Evolutionary conservation across 805 yeast species (phyloP), one percentile per base, ranked within the genome.

Genomic region (Ogataea trehalophila): DNA sequence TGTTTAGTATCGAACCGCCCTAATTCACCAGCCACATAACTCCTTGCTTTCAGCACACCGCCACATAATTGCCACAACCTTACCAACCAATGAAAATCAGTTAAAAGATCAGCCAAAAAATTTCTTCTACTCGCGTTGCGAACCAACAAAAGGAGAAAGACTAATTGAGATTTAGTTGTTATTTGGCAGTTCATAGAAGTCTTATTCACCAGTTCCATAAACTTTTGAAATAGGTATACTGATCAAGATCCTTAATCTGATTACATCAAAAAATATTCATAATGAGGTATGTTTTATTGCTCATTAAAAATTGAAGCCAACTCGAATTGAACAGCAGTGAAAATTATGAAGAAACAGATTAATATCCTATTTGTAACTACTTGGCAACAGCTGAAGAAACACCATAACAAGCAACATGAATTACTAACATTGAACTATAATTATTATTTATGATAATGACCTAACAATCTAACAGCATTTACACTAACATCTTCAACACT

Each of bases 401-500:
- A 6, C 7, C 7, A 26, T 6, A 11, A 9, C 31, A 26, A 26
- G 31, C 7, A 26, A 26, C 31, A 3, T 26, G 9, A 9, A 26
- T 9, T 26, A 26, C 31, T 26, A 6, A 26, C 31, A 26, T 26
- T 9, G 7, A 26, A 11, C 9, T 26, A 26, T 6, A 26, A 26
- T 26, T 11, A 26, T 26, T 26, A 26, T 26, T 26, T 9, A 9
- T 43, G 20, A 23, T 43, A 16, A 35, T 35, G 26, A 16, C 15
- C 16, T 22, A 22, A 8, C 6, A 6, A 7, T 43, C 4, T 0
- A 37, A 35, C n/a, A 52, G 55, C 44, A 44, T 51, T 49, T 63
- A 57, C 58, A 64, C 85, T 39, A 66, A 79, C 41, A 61, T 82
- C 52, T 81, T 79, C 79, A 83, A 81, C 78, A 69, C 75, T 35